Conservation (phyloP, 495 filamentous ascomycete genomes). For the Evansstolkia leycettana region DNA sequence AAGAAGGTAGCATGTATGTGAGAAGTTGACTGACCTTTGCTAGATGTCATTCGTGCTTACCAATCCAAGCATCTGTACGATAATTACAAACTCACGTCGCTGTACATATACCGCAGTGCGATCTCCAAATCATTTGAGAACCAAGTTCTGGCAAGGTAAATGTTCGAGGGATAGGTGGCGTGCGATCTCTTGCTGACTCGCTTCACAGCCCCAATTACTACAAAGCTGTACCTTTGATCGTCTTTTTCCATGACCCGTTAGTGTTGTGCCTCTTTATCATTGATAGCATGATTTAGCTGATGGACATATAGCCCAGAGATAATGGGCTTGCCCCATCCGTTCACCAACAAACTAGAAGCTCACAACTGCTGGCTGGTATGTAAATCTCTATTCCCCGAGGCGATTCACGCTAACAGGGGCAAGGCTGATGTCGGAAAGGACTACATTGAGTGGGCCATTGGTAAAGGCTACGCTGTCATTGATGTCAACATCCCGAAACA, state of each 20-base stretch:
- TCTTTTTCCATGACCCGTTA: slow-evolving; percentile 77
- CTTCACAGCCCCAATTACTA: slow-evolving; percentile 39
- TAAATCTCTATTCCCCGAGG: slow-evolving; percentile 9
- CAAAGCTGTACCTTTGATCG: slow-evolving; percentile 43
- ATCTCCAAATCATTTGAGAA: slow-evolving; percentile 74
- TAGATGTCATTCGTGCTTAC: slow-evolving; percentile 62
- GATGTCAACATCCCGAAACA: slow-evolving; percentile 82
- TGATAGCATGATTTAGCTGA: slow-evolving; percentile 1
- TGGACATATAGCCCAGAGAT: slow-evolving; percentile 48
- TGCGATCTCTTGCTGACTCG: no score
- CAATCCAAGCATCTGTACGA: slow-evolving; percentile 58
- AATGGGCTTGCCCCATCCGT: slow-evolving; percentile 50
- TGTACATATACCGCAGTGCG: slow-evolving; percentile 58
- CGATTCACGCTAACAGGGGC: slow-evolving; percentile 23
- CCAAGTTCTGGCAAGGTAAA: slow-evolving; percentile 80
- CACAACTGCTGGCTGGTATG: slow-evolving; percentile 82
- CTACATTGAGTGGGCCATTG: slow-evolving; percentile 72
- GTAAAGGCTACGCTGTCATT: slow-evolving; percentile 64
- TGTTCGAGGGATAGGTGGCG: no score
- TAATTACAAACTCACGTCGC: slow-evolving; percentile 58
- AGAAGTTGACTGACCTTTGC: neutral
- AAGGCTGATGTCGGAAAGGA: slow-evolving; percentile 67
- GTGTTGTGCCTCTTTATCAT: slow-evolving; percentile 12
- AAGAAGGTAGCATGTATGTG: neutral
- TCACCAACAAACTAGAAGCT: slow-evolving; percentile 57